Evolutionary conservation across 768 basidiomycete species (phyloP).

Genomic region (Dacryopinax primogenitus): DNA sequence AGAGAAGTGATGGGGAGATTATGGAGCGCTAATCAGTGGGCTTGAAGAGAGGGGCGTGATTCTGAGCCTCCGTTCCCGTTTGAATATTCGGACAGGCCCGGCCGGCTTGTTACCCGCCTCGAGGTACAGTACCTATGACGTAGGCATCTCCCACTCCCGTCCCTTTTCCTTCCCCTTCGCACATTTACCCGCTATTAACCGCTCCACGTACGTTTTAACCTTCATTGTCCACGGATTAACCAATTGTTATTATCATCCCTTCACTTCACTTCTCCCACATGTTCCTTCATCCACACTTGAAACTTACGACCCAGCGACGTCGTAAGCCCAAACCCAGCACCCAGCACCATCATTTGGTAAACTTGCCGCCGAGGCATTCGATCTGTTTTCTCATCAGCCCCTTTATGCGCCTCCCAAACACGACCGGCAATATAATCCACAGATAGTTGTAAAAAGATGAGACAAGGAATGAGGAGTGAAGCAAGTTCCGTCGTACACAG

Average conservation of each 20-base stretch:
- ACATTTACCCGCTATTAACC: background rate
- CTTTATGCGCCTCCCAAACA: background rate
- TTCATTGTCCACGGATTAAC: background rate
- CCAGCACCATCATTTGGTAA: background rate
- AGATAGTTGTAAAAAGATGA: conserved; percentile 1
- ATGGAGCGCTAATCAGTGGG: background rate
- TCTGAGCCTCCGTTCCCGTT: background rate
- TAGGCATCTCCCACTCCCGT: background rate
- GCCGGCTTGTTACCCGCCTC: conserved; percentile 1
- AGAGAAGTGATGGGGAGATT: background rate
- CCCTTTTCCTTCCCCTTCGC: background rate
- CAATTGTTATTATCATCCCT: background rate
- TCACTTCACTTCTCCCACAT: background rate
- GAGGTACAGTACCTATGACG: background rate
- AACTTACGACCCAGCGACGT: background rate
- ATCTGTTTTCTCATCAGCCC: conserved; percentile 3
- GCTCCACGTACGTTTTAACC: background rate
- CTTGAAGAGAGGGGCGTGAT: background rate
- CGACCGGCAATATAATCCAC: background rate
- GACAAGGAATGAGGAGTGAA: background rate
- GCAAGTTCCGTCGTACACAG: conserved; percentile 1
- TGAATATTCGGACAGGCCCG: conserved; percentile 1
- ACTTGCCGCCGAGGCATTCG: background rate
- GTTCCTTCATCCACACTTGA: background rate
- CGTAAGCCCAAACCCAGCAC: background rate